Evolutionary conservation across 306 rosid genomes (phyloP).

Genomic region (Arachis stenosperma): DNA sequence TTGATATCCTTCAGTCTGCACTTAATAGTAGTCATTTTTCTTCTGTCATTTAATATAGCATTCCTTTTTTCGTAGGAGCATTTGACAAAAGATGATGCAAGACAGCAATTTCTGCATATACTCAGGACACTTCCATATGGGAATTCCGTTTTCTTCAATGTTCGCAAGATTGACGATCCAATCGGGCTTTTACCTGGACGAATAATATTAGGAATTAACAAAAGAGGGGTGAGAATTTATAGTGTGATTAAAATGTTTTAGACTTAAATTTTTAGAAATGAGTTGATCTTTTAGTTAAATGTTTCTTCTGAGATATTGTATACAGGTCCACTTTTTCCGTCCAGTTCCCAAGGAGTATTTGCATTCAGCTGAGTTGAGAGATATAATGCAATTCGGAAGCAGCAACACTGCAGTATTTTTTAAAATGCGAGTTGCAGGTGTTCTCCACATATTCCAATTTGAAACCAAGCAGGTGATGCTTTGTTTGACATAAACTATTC

Average conservation of each 20-base stretch:
- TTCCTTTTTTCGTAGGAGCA: constrained; percentile 57
- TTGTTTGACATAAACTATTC: constrained; percentile 23
- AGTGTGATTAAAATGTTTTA: neutral
- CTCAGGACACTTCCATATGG: constrained; percentile 91
- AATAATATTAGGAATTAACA: constrained; percentile 89
- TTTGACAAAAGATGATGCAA: constrained; percentile 88
- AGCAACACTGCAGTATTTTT: constrained; percentile 97
- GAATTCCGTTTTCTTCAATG: constrained; percentile 83
- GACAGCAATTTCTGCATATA: constrained; percentile 86
- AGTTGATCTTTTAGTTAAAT: constrained; percentile 1
- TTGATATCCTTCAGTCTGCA: constrained; percentile 16
- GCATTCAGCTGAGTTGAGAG: constrained; percentile 95
- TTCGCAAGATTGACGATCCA: constrained; percentile 96
- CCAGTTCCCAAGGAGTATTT: constrained; percentile 95
- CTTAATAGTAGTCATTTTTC: neutral
- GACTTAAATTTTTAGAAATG: neutral
- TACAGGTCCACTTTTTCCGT: constrained; percentile 90
- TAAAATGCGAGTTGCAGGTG: constrained; percentile 98
- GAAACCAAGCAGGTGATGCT: constrained; percentile 87
- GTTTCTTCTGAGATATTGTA: constrained; percentile 33
- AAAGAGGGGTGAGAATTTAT: constrained; percentile 76
- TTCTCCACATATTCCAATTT: constrained; percentile 92
- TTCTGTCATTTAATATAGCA: constrained; percentile 8
- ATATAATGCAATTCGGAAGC: constrained; percentile 97
- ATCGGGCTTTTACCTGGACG: constrained; percentile 95